Conservation (phyloP, 306 rosid genomes). For the Bauhinia variegata region DNA sequence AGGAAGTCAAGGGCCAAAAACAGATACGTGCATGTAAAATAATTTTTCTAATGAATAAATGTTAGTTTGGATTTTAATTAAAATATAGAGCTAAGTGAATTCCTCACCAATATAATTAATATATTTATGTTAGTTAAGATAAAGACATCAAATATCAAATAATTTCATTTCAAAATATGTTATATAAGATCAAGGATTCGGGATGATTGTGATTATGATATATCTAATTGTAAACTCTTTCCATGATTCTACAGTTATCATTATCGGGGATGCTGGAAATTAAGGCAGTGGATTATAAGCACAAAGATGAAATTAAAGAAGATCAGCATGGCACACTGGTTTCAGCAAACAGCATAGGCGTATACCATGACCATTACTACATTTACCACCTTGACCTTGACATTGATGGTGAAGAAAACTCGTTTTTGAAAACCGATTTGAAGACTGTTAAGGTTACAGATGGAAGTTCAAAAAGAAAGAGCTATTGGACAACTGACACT, state of each 20-base stretch:
- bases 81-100: too few species aligned
- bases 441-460: conserved; percentile 41
- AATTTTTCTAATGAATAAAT: too few species aligned
- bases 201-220: too few species aligned
- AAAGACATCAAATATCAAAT: too few species aligned
- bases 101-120: too few species aligned
- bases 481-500: conserved; percentile 47
- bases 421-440: conserved; percentile 52
- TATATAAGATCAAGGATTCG: too few species aligned
- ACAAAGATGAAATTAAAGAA: conserved; percentile 43
- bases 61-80: too few species aligned
- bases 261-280: conserved; percentile 54
- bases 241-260: conserved; percentile 24
- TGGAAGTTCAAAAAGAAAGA: conserved; percentile 53
- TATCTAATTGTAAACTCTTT: neutral
- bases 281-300: conserved; percentile 41
- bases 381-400: conserved; percentile 62
- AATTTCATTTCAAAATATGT: too few species aligned
- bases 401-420: conserved; percentile 55
- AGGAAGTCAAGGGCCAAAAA: too few species aligned
- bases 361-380: conserved; percentile 67
- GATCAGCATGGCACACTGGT: conserved; percentile 55
- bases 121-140: too few species aligned
- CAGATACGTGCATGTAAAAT: too few species aligned
- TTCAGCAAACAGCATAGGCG: conserved; percentile 51